phyloP scores from a whole-genome alignment of 768 basidiomycete genomes.

The Boletellus sp. region DNA sequence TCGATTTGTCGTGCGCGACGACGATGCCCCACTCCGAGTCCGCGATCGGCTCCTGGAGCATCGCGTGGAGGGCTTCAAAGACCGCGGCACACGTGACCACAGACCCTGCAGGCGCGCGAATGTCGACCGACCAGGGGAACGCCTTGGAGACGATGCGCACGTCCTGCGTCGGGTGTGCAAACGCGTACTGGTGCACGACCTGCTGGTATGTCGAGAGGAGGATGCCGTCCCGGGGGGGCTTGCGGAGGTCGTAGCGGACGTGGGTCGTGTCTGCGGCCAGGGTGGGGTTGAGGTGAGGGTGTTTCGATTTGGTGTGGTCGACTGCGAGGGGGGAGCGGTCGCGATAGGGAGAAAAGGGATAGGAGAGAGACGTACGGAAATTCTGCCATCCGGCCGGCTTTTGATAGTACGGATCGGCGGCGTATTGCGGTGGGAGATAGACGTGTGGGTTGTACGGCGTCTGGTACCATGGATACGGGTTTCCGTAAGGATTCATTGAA shows the following conservation, averaged over 20 bases:
- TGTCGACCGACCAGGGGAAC: constrained; percentile 66
- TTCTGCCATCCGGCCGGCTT: constrained; percentile 13
- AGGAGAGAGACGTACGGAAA: constrained; percentile 8
- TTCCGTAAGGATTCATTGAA: constrained; percentile 25
- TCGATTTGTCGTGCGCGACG: constrained; percentile 37
- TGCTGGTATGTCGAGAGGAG: constrained; percentile 40
- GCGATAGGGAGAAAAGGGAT: not conserved
- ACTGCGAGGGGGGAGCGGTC: constrained; percentile 4
- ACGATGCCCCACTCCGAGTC: constrained; percentile 70
- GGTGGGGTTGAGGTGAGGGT: constrained; percentile 50
- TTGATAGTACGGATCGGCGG: constrained; percentile 11
- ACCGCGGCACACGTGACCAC: constrained; percentile 48
- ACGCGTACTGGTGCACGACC: constrained; percentile 36
- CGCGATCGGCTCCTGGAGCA: constrained; percentile 49
- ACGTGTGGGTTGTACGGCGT: constrained; percentile 30
- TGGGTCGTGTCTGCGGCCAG: constrained; percentile 51
- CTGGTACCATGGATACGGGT: constrained; percentile 22
- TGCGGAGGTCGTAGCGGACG: constrained; percentile 48
- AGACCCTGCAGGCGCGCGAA: constrained; percentile 34
- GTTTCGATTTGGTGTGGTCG: constrained; percentile 34
- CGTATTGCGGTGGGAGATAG: constrained; percentile 24
- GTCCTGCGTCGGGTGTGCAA: constrained; percentile 29
- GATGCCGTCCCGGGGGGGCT: constrained; percentile 41
- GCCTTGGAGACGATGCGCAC: constrained; percentile 55
- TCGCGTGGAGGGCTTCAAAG: constrained; percentile 49